Percentiles rank a stretch among this genome's conserved stretches.
phyloP scores from a whole-genome alignment of 78 protist species.

The Creolimax fragrantissima region DNA sequence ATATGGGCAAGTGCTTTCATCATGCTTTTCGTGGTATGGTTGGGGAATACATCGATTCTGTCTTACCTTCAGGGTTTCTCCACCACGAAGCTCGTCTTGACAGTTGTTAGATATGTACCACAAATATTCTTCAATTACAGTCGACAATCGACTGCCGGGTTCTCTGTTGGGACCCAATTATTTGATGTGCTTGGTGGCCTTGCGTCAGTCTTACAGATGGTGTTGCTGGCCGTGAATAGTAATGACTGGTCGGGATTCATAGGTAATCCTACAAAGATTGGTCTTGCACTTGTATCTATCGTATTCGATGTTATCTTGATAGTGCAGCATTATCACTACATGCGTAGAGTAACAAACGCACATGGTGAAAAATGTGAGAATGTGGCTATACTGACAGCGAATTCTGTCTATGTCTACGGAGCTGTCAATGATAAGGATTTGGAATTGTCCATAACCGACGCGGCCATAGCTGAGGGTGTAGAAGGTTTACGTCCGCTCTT shows the following conservation, averaged over 20 bases:
- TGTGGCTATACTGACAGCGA: too few relatives aligned
- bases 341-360: too few relatives aligned
- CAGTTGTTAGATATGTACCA: not conserved
- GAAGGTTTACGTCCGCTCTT: too few relatives aligned
- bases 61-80: not conserved
- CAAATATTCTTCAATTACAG: not conserved
- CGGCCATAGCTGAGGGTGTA: too few relatives aligned
- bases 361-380: too few relatives aligned
- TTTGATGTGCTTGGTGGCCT: slow-evolving; percentile 11
- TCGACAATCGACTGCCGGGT: slow-evolving; percentile 5
- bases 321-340: slow-evolving; percentile 5
- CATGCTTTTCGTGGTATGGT: not conserved
- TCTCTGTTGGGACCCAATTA: slow-evolving; percentile 18
- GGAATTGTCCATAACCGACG: too few relatives aligned
- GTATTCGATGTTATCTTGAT: not conserved
- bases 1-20: slow-evolving; percentile 14
- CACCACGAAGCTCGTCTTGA: not conserved
- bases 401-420: too few relatives aligned
- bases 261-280: slow-evolving; percentile 10
- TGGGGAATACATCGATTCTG: not conserved
- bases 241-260: slow-evolving; percentile 16
- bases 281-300: slow-evolving; percentile 13
- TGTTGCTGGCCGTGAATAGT: not conserved
- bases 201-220: slow-evolving; percentile 16
- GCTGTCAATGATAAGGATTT: too few relatives aligned